Base-by-base conservation (phyloP, 108 stramenopile genomes). In the Cyclotella choctawhatcheeana region DNA sequence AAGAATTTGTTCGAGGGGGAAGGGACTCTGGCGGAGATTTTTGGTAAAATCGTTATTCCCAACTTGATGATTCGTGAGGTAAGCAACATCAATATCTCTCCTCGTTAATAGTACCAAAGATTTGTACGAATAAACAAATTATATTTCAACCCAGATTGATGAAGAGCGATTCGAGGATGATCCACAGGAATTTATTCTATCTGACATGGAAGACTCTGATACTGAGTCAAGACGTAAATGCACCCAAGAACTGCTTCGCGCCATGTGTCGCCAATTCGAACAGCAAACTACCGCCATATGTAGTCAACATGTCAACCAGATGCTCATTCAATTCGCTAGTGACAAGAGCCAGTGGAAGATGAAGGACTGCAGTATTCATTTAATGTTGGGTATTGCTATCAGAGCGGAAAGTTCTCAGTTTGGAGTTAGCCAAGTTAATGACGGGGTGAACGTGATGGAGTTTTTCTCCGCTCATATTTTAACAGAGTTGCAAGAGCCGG, bases 81-180 rank as follows among this genome's bases (percentile, higher is more conserved):
- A 44, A 67, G 66, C n/a, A n/a, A n/a, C n/a, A n/a, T n/a, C n/a
- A n/a, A n/a, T n/a, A n/a, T n/a, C n/a, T n/a, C n/a, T n/a, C n/a
- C n/a, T n/a, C n/a, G n/a, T n/a, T n/a, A n/a, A n/a, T n/a, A n/a
- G n/a, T n/a, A n/a, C n/a, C n/a, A n/a, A n/a, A n/a, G n/a, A n/a
- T n/a, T n/a, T n/a, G n/a, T n/a, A n/a, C n/a, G n/a, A n/a, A n/a
- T n/a, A n/a, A n/a, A n/a, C n/a, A n/a, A n/a, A n/a, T n/a, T n/a
- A n/a, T n/a, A n/a, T n/a, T n/a, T n/a, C n/a, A n/a, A n/a, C n/a
- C n/a, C 17, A 67, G 60, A 64, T 73, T 34, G 94, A 95, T 80
- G 88, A 93, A 69, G 96, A 97, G 74, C 82, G 84, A 22, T 99
- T 99, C 67, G 97, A 98, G 78, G 98, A 98, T 61, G 95, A 98